These are phyloP conservation scores for Penicillium sp. DNA, from an alignment of 2,329 filamentous ascomycete genomes.

Conservation along the genomic window DNA sequence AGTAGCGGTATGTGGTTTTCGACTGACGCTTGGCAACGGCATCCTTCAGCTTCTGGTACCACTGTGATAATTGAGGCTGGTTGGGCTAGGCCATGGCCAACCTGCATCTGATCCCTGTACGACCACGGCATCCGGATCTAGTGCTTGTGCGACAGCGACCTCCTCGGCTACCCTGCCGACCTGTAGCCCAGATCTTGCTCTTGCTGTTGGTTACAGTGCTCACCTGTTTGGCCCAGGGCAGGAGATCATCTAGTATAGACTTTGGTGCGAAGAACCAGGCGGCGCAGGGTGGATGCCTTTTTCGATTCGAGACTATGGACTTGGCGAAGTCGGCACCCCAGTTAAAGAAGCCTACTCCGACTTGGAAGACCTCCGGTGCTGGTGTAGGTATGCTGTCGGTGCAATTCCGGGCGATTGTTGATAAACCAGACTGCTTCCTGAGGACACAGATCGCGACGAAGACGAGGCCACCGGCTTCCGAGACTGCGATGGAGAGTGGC, in stretches of 20 bases:
- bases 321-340: slow-evolving; percentile 41
- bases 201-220: slow-evolving; percentile 41
- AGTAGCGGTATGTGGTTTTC: slow-evolving; percentile 49
- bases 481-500: slow-evolving; percentile 65
- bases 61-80: slow-evolving; percentile 55
- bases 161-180: slow-evolving; percentile 57
- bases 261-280: slow-evolving; percentile 48
- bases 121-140: slow-evolving; percentile 56
- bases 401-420: slow-evolving; percentile 9
- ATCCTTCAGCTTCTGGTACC: slow-evolving; percentile 56
- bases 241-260: slow-evolving; percentile 32
- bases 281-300: slow-evolving; percentile 40
- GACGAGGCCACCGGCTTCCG: slow-evolving; percentile 60
- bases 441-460: slow-evolving; percentile 58
- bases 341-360: slow-evolving; percentile 48
- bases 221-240: slow-evolving; percentile 43
- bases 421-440: slow-evolving; percentile 35
- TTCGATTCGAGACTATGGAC: slow-evolving; percentile 34
- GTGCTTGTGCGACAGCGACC: slow-evolving; percentile 40
- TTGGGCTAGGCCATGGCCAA: slow-evolving; percentile 54
- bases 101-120: slow-evolving; percentile 61
- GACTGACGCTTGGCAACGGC: slow-evolving; percentile 33
- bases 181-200: slow-evolving; percentile 59
- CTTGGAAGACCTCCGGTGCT: slow-evolving; percentile 35
- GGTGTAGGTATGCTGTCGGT: slow-evolving; percentile 18